Percentiles rank a stretch among this genome's conserved stretches.
These are phyloP conservation scores for Trichaptum fuscoviolaceum DNA, from an alignment of 768 basidiomycete species.

Conservation along the genomic window DNA sequence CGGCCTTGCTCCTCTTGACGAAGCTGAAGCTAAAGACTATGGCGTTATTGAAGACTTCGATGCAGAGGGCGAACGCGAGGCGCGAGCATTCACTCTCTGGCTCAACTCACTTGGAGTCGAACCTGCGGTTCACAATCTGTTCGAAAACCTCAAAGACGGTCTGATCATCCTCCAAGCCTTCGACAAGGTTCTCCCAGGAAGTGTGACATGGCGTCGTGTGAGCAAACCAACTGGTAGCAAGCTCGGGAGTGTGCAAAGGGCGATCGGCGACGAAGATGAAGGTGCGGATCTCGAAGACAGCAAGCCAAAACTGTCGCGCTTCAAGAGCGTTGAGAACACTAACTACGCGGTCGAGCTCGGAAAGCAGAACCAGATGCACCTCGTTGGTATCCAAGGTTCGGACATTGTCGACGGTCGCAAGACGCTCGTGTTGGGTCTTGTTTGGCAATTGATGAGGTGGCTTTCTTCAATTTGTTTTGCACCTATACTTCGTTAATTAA, in stretches of 20 bases:
- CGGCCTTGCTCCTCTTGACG: conserved; percentile 89
- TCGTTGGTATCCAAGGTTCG: conserved; percentile 96
- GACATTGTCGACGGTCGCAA: conserved; percentile 94
- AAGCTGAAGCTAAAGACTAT: conserved; percentile 88
- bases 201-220: conserved; percentile 93
- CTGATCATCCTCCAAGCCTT: conserved; percentile 91
- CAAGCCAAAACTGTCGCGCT: conserved; percentile 82
- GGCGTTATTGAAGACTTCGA: conserved; percentile 95
- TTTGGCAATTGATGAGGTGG: conserved; percentile 96
- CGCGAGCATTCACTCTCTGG: conserved; percentile 97
- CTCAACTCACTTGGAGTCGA: conserved; percentile 96
- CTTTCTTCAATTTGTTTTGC: conserved; percentile 18
- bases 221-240: conserved; percentile 81
- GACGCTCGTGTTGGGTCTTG: conserved; percentile 91
- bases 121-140: conserved; percentile 92
- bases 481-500: neutral
- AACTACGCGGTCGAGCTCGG: conserved; percentile 94
- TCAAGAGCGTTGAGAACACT: conserved; percentile 98
- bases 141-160: conserved; percentile 94
- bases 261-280: conserved; percentile 53
- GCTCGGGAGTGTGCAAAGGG: conserved; percentile 38
- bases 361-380: conserved; percentile 87
- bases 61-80: conserved; percentile 97
- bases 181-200: conserved; percentile 90
- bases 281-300: conserved; percentile 66